These are phyloP conservation scores for Jackrogersella minutella DNA, from an alignment of 495 filamentous ascomycete species.

Conservation along the genomic window DNA sequence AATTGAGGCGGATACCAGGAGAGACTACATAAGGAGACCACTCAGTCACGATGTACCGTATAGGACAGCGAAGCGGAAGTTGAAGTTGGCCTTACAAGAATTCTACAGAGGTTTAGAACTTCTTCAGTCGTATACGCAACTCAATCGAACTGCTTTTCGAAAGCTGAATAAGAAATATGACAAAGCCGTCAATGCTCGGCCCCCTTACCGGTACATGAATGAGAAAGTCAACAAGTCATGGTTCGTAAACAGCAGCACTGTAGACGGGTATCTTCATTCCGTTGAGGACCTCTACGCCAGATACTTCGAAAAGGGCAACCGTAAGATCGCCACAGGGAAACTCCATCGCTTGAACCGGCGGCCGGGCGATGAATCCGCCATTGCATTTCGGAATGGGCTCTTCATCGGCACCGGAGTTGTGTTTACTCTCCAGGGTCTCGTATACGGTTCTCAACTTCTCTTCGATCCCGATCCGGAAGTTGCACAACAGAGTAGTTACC, in stretches of 20 bases:
- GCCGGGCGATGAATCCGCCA: slow-evolving; percentile 72
- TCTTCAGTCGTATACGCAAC: slow-evolving; percentile 84
- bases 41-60: slow-evolving; percentile 73
- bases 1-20: slow-evolving; percentile 49
- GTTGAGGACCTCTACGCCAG: slow-evolving; percentile 91
- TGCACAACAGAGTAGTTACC: slow-evolving; percentile 69
- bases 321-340: slow-evolving; percentile 87
- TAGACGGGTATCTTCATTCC: slow-evolving; percentile 77
- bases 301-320: slow-evolving; percentile 90
- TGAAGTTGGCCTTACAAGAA: slow-evolving; percentile 89
- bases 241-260: slow-evolving; percentile 85
- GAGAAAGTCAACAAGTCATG: slow-evolving; percentile 90
- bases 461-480: slow-evolving; percentile 58
- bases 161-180: slow-evolving; percentile 99
- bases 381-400: slow-evolving; percentile 82
- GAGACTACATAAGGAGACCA: slow-evolving; percentile 72
- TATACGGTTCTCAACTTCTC: slow-evolving; percentile 66
- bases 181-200: slow-evolving; percentile 81
- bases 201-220: slow-evolving; percentile 82
- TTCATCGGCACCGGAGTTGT: slow-evolving; percentile 76
- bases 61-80: slow-evolving; percentile 83
- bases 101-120: slow-evolving; percentile 92
- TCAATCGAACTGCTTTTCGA: slow-evolving; percentile 91
- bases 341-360: slow-evolving; percentile 73
- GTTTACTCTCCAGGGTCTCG: slow-evolving; percentile 76